A percentile compares a stretch with the other conserved stretches of the same genome.
Evolutionary conservation across 441 rosid species (phyloP).

Genomic region (Euphorbia celastroides): DNA sequence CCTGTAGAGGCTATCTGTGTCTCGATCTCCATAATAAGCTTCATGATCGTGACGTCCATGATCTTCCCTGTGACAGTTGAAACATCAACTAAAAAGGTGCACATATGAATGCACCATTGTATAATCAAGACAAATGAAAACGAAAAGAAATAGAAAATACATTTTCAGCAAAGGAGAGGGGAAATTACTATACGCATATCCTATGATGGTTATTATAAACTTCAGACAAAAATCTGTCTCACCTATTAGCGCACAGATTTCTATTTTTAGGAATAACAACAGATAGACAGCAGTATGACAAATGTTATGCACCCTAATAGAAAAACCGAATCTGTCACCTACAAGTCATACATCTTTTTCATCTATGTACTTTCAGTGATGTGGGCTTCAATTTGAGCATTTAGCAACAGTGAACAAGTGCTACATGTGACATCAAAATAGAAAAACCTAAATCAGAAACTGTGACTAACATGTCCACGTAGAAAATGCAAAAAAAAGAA

Average conservation of each 20-base stretch:
- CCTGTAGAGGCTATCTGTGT: slow-evolving; percentile 88
- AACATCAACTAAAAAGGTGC: slow-evolving; percentile 7
- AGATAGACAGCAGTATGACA: background rate
- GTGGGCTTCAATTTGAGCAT: background rate
- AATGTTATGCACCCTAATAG: background rate
- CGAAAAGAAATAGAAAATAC: background rate
- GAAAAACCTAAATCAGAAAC: background rate
- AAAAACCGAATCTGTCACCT: background rate
- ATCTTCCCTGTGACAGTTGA: slow-evolving; percentile 59
- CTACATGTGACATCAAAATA: background rate
- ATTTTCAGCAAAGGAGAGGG: background rate
- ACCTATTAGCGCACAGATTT: background rate
- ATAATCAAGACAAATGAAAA: background rate
- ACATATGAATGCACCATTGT: background rate
- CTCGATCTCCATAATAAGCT: slow-evolving; percentile 98
- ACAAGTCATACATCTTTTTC: background rate
- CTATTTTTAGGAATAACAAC: background rate
- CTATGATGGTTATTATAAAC: slow-evolving; percentile 1
- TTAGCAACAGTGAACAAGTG: background rate
- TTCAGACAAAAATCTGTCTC: background rate
- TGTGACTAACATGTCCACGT: background rate
- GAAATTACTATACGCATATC: background rate
- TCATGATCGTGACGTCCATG: slow-evolving; percentile 99
- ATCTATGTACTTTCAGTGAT: background rate
- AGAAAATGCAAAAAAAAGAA: background rate